Evolutionary conservation across 495 filamentous ascomycete species (phyloP).

Genomic region (Penicillium salamii): DNA sequence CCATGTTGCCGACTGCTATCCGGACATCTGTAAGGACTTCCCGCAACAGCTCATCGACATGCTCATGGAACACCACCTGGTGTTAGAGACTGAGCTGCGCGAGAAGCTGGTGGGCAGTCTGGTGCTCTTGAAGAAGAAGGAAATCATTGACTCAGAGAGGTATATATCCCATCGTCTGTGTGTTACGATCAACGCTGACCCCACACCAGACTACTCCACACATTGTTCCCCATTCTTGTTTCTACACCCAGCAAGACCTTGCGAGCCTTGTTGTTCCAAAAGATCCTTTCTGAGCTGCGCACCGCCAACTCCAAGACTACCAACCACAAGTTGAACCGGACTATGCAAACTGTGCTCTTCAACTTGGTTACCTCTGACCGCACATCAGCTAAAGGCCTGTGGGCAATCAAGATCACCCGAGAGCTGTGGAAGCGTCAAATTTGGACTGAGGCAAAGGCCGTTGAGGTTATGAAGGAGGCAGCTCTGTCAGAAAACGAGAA

Average conservation of each 20-base stretch:
- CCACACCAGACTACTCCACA: constrained; percentile 63
- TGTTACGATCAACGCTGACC: constrained; percentile 7
- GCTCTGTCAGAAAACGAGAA: constrained; percentile 81
- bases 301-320: constrained; percentile 78
- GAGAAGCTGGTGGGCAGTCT: constrained; percentile 94
- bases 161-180: constrained; percentile 22
- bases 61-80: constrained; percentile 73
- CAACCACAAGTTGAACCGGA: constrained; percentile 89
- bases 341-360: constrained; percentile 87
- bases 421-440: constrained; percentile 87
- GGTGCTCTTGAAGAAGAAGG: constrained; percentile 84
- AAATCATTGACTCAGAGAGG: constrained; percentile 79
- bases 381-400: constrained; percentile 79
- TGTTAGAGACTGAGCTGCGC: constrained; percentile 74
- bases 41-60: constrained; percentile 78
- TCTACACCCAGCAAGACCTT: constrained; percentile 84
- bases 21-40: constrained; percentile 71
- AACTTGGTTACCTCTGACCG: constrained; percentile 85
- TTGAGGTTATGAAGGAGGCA: constrained; percentile 93
- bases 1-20: constrained; percentile 92
- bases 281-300: constrained; percentile 86
- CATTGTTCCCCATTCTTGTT: constrained; percentile 87
- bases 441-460: constrained; percentile 84
- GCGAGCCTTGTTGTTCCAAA: constrained; percentile 78
- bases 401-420: constrained; percentile 87